Conservation (phyloP, 116 monocot species). For the Posidonia oceanica region DNA sequence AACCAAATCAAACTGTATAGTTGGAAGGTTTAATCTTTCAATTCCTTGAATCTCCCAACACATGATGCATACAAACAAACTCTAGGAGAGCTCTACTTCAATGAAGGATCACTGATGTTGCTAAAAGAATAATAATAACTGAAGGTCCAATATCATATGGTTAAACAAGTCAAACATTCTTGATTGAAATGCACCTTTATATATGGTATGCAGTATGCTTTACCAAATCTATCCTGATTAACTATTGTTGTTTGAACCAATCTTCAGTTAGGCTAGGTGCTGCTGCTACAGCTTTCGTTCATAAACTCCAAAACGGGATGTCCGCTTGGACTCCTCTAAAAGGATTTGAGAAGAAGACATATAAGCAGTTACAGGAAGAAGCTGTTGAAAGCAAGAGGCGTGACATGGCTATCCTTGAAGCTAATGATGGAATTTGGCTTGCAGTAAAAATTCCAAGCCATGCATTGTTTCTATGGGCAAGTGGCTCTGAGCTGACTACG, state of each 20-base stretch:
- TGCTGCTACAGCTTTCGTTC: slow-evolving; percentile 66
- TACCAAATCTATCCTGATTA: background rate
- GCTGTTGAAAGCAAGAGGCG: slow-evolving; percentile 83
- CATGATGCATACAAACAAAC: too few species aligned
- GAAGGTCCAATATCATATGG: too few species aligned
- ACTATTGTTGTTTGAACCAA: background rate
- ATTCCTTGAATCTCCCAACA: too few species aligned
- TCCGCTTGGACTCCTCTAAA: slow-evolving; percentile 66
- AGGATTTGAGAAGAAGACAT: slow-evolving; percentile 72
- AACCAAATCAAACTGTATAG: too few species aligned
- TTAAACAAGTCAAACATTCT: too few species aligned
- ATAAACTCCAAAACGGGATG: slow-evolving; percentile 74
- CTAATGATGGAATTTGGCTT: slow-evolving; percentile 81
- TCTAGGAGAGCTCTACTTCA: too few species aligned
- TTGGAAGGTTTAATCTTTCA: too few species aligned
- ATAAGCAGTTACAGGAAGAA: slow-evolving; percentile 72
- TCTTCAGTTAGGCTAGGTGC: slow-evolving; percentile 70
- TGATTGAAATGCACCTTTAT: too few species aligned
- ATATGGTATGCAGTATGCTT: background rate
- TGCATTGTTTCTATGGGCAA: slow-evolving; percentile 88
- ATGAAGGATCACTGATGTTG: too few species aligned
- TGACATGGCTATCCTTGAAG: slow-evolving; percentile 80
- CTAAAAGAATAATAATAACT: too few species aligned
- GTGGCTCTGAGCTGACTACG: slow-evolving; percentile 73
- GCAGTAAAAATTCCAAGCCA: slow-evolving; percentile 79